These are phyloP conservation scores for Buddleja alternifolia DNA, from an alignment of 257 asterid species.

Conservation along the genomic window DNA sequence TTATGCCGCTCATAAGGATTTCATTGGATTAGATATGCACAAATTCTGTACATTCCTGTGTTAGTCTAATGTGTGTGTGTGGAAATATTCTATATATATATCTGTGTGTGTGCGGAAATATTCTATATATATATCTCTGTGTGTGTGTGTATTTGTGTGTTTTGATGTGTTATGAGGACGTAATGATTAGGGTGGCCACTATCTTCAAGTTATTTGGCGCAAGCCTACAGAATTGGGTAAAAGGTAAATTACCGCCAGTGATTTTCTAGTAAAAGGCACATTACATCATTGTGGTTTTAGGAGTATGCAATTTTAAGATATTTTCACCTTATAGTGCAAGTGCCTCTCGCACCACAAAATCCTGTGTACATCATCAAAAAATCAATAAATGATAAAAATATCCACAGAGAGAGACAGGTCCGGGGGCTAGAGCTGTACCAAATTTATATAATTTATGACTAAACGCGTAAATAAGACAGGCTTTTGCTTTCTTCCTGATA, in stretches of 20 bases:
- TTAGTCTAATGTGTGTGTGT: neutral
- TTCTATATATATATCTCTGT: neutral
- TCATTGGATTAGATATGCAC: conserved; percentile 8
- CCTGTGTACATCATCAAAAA: neutral
- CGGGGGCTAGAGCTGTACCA: no score
- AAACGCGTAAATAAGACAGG: no score
- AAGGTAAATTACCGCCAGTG: neutral
- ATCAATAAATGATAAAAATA: neutral
- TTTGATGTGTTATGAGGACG: neutral
- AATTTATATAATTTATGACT: no score
- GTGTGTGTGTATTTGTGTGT: neutral
- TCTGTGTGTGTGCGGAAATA: neutral
- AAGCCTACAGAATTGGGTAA: neutral
- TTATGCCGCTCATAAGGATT: conserved; percentile 1
- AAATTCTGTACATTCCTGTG: neutral
- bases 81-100: neutral
- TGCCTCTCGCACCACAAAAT: neutral
- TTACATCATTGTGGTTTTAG: neutral
- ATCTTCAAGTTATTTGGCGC: neutral
- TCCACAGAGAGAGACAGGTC: no score
- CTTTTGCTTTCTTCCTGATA: no score
- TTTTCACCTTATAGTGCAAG: neutral
- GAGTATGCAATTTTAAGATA: neutral
- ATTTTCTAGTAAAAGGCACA: neutral
- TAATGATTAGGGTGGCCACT: neutral